These are phyloP conservation scores for Mycosphaerella arachidis DNA, from an alignment of 2,329 filamentous ascomycete species.

Conservation along the genomic window DNA sequence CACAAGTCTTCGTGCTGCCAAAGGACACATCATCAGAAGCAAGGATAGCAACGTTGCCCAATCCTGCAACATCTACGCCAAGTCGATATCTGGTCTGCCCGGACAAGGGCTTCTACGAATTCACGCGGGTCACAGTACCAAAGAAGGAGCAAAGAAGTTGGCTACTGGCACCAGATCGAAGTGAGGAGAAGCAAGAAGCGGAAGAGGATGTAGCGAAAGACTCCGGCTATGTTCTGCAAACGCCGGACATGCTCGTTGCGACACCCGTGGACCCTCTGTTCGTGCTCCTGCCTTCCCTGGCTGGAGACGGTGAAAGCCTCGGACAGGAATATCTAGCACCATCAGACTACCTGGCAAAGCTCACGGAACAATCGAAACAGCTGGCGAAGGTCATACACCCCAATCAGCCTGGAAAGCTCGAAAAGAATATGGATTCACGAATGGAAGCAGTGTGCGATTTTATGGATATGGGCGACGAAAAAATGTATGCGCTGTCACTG, in stretches of 20 bases:
- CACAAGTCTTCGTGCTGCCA: slow-evolving; percentile 56
- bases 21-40: slow-evolving; percentile 48
- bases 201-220: slow-evolving; percentile 7
- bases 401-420: slow-evolving; percentile 31
- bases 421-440: slow-evolving; percentile 46
- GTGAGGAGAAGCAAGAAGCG: slow-evolving; percentile 2
- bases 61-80: slow-evolving; percentile 47
- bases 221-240: slow-evolving; percentile 56
- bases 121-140: slow-evolving; percentile 53
- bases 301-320: slow-evolving; percentile 12
- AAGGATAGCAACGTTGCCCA: slow-evolving; percentile 52
- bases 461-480: slow-evolving; percentile 80
- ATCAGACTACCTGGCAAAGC: slow-evolving; percentile 67
- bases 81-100: slow-evolving; percentile 58
- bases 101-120: slow-evolving; percentile 55
- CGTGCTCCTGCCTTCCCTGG: slow-evolving; percentile 70
- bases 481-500: slow-evolving; percentile 75
- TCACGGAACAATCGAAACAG: slow-evolving; percentile 54
- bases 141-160: slow-evolving; percentile 49
- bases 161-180: slow-evolving; percentile 42
- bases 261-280: slow-evolving; percentile 83
- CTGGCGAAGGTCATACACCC: slow-evolving; percentile 51
- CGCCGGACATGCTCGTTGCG: slow-evolving; percentile 73
- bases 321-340: slow-evolving; percentile 51
- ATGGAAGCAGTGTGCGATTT: slow-evolving; percentile 72